Conservation (phyloP, 2,329 filamentous ascomycete genomes). For the Zasmidium cellare region DNA sequence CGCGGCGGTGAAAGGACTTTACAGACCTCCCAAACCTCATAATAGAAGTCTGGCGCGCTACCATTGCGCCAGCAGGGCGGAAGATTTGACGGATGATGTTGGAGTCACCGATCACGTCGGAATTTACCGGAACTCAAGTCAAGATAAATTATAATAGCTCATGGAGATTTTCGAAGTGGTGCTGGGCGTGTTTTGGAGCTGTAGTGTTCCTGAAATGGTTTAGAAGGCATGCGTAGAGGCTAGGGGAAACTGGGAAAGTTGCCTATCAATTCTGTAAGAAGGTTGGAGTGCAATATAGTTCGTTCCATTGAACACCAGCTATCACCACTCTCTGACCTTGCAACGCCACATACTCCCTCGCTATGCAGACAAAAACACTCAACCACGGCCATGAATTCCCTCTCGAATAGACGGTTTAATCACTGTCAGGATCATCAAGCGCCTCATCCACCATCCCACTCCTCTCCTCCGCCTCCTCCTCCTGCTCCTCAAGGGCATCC, state of each 20-base stretch:
- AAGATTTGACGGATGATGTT: neutral
- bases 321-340: neutral
- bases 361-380: neutral
- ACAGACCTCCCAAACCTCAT: constrained; percentile 4
- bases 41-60: constrained; percentile 40
- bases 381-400: neutral
- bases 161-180: no score
- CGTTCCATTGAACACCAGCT: no score
- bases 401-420: no score
- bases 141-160: neutral
- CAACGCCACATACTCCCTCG: neutral
- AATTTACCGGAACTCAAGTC: neutral
- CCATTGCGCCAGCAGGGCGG: constrained; percentile 35
- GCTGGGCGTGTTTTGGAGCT: no score
- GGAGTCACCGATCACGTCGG: neutral
- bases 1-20: neutral
- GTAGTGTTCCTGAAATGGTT: no score
- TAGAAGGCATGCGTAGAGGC: no score
- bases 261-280: no score
- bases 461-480: constrained; percentile 60
- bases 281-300: neutral
- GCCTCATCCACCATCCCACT: constrained; percentile 44
- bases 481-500: constrained; percentile 10
- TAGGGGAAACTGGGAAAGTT: no score
- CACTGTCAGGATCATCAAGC: constrained; percentile 36